A percentile compares a stretch with the other conserved stretches of the same genome.
These are phyloP conservation scores for Chaetomium globosum DNA, from an alignment of 2,329 filamentous ascomycete genomes.

Conservation along the genomic window DNA sequence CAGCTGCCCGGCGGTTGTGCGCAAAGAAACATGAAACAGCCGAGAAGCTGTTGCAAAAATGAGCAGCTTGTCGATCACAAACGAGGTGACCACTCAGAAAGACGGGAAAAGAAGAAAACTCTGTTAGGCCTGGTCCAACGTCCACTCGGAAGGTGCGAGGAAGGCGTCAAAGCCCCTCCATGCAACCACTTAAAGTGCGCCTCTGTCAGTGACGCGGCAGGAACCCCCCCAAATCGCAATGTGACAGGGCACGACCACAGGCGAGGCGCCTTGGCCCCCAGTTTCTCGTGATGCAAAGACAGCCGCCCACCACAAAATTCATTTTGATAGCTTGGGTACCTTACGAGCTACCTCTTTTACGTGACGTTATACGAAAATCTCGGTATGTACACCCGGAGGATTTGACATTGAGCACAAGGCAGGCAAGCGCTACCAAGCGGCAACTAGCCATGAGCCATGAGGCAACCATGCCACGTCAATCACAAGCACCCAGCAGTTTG, in stretches of 20 bases:
- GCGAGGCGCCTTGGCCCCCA: constrained; percentile 15
- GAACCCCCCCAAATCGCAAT: constrained; percentile 14
- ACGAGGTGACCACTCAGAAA: constrained; percentile 29
- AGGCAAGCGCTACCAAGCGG: neutral
- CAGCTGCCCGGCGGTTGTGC: constrained; percentile 11
- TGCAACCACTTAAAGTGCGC: constrained; percentile 34
- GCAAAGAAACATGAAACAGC: constrained; percentile 36
- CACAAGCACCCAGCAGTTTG: neutral
- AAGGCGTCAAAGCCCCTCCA: constrained; percentile 24
- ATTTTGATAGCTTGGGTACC: neutral
- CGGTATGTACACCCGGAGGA: neutral
- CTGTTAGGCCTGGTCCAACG: constrained; percentile 12
- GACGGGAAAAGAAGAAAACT: constrained; percentile 15
- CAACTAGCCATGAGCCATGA: neutral
- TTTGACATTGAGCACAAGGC: neutral
- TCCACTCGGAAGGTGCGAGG: constrained; percentile 31
- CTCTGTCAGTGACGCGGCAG: constrained; percentile 21
- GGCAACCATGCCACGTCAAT: neutral
- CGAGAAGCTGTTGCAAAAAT: constrained; percentile 22
- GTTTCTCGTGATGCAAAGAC: neutral
- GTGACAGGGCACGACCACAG: constrained; percentile 7
- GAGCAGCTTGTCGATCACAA: constrained; percentile 27
- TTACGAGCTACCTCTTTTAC: too few species aligned
- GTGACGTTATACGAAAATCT: neutral
- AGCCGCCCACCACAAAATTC: neutral